Evolutionary conservation across 441 rosid genomes (phyloP), one percentile per base, ranked within the genome.

Genomic region (Manihot esculenta): DNA sequence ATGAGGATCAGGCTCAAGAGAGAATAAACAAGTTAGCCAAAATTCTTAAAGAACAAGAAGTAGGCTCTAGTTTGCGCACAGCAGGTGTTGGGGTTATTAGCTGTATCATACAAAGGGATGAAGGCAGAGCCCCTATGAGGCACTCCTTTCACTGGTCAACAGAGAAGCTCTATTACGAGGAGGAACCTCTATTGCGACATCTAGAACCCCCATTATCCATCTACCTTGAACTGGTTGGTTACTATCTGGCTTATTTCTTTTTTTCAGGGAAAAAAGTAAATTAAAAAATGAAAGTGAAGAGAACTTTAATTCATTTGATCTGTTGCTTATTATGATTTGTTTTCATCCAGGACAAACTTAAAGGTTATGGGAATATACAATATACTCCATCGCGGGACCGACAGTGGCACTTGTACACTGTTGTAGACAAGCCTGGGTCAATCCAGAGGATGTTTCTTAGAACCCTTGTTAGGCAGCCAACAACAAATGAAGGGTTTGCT

Each of bases 1-100:
- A 96, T 74, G 99, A 93, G 85, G 98, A 96, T 84, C 98, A 96
- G 85, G 99, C 99, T 77, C 97, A 93, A 83, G 98, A 96, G 81
- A 92, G 98, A 82, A 78, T 93, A 65, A 63, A 87, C 78, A 96
- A 90, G 83, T 81, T 96, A 71, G 99, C 98, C 62, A 93, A 96
- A 88, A 90, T 92, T 81, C 97, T 96, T 47, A 96, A 86, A 82
- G 98, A 85, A 77, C 83, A 86, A 80, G 93, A 89, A 85, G 80
- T 93, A 69, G 85, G 96, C 64, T 78, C 86, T 54, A 85, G 89
- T 80, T 87, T 96, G 60, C 85, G 84, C 49, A 76, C 86, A 73
- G 88, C 96, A 55, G 99, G 98, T 66, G 98, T 96, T 56, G 86
- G 90, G 76, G 97, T 96, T 71, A 86, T 96, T 71, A 94, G 97